A percentile compares a stretch with the other conserved stretches of the same genome.
Conservation (phyloP, 176 grass and related monocot genomes). For the Hyparrhenia diplandra region DNA sequence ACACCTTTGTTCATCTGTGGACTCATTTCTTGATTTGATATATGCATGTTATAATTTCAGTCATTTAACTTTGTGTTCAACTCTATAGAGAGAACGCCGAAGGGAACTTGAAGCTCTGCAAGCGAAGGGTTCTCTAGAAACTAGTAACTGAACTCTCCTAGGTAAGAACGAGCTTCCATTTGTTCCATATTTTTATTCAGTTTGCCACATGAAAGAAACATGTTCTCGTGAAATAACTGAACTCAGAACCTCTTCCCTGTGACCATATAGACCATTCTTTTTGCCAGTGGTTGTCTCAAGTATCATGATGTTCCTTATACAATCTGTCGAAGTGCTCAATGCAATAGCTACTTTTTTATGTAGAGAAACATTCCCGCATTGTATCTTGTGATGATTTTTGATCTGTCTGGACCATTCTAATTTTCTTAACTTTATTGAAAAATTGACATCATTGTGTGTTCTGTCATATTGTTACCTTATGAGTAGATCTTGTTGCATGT, state of each 20-base stretch:
- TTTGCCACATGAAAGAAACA: neutral
- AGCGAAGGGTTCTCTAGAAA: slow-evolving; percentile 30
- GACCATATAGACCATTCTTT: neutral
- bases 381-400: too few species aligned
- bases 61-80: neutral
- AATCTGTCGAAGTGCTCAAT: neutral
- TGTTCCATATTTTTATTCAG: too few species aligned
- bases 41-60: neutral
- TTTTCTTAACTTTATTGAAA: too few species aligned
- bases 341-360: too few species aligned
- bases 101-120: slow-evolving; percentile 47
- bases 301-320: neutral
- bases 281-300: neutral
- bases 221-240: neutral
- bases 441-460: too few species aligned
- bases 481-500: too few species aligned
- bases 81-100: slow-evolving; percentile 49
- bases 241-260: neutral
- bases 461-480: too few species aligned
- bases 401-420: too few species aligned
- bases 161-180: neutral
- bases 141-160: slow-evolving; percentile 10
- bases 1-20: neutral
- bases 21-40: neutral
- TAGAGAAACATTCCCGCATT: too few species aligned